Percentiles rank a stretch among this genome's conserved stretches.
phyloP scores from a whole-genome alignment of 108 stramenopile species.

The Mayamaea pseudoterrestris region DNA sequence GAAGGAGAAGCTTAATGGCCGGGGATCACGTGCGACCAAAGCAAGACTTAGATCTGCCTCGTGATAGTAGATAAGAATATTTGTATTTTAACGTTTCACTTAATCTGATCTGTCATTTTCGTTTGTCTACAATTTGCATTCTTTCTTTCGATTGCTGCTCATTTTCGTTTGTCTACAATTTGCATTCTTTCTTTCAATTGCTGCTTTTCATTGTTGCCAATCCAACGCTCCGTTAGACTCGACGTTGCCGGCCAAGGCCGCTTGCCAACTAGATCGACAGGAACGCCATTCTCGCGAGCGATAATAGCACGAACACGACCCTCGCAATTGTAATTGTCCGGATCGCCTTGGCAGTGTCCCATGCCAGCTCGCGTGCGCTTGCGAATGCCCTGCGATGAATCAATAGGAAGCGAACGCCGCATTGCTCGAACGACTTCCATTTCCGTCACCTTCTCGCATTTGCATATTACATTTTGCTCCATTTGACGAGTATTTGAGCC shows the following conservation, averaged over 20 bases:
- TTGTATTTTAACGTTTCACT: no score
- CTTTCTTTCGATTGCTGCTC: slow-evolving; percentile 30
- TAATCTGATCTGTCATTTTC: no score
- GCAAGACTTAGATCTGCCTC: no score
- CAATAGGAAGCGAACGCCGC: slow-evolving; percentile 56
- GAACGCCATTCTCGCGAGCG: slow-evolving; percentile 46
- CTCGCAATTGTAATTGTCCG: slow-evolving; percentile 62
- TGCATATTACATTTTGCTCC: slow-evolving; percentile 64
- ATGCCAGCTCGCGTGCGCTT: slow-evolving; percentile 69
- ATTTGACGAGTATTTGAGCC: slow-evolving; percentile 43
- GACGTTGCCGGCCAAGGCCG: slow-evolving; percentile 73
- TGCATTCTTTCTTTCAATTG: slow-evolving; percentile 33
- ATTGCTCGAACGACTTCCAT: slow-evolving; percentile 62
- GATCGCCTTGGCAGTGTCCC: slow-evolving; percentile 65
- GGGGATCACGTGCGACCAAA: no score
- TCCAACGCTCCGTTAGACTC: slow-evolving; percentile 56
- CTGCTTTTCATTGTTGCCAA: slow-evolving; percentile 45
- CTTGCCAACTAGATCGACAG: slow-evolving; percentile 41
- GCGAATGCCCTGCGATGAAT: slow-evolving; percentile 60
- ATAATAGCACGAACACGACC: slow-evolving; percentile 57
- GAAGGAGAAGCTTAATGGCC: no score
- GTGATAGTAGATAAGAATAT: no score
- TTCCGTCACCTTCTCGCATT: slow-evolving; percentile 74
- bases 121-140: no score
- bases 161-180: no score